Evolutionary conservation across 352 stramenopile genomes (phyloP), one percentile per base, ranked within the genome.

Genomic region (Blastocystis sp.): DNA sequence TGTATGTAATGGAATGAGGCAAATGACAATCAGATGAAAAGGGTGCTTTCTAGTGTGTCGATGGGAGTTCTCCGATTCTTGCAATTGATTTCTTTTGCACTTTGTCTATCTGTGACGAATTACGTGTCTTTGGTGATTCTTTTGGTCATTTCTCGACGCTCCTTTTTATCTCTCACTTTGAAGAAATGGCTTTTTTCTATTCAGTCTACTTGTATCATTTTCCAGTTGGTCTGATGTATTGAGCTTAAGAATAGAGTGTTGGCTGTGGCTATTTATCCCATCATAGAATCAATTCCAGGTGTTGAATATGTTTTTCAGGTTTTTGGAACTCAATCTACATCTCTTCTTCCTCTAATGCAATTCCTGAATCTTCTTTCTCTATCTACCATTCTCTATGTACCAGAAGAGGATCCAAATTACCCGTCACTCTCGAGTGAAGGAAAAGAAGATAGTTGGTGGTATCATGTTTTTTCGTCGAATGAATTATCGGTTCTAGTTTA

Each of bases 61-160:
- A 48, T 48, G 40, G 40, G 70, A 33, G 6, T 42, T 33, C 37
- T 59, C 27, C 37, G 30, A 17, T 22, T 81, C 9, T 37, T 60
- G 0, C 70, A 66, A n/a, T 64, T 81, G 17, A 4, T 62, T n/a
- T 81, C 70, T 17, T 81, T 60, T 64, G 22, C 44, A 7, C 37
- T 24, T 24, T 81, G 70, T 24, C 33, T 40, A 7, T 81, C 70
- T 15, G 62, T 81, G 22, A 44, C 70, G 37, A 62, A 81, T 40
- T 81, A 81, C 24, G 0, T 81, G 4, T 24, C 70, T 19, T 54
- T 81, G 11, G 5, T 60, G 9, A 22, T 81, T 37, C 70, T 81
- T 40, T 27, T 56, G 15, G 19, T 40, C 40, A 19, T 81, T 7
- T 60, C 37, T 22, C 70, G 37, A 27, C 42, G 22, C 6, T 33